Evolutionary conservation across 208 protist genomes (phyloP).

Genomic region (Leptomonas seymouri): DNA sequence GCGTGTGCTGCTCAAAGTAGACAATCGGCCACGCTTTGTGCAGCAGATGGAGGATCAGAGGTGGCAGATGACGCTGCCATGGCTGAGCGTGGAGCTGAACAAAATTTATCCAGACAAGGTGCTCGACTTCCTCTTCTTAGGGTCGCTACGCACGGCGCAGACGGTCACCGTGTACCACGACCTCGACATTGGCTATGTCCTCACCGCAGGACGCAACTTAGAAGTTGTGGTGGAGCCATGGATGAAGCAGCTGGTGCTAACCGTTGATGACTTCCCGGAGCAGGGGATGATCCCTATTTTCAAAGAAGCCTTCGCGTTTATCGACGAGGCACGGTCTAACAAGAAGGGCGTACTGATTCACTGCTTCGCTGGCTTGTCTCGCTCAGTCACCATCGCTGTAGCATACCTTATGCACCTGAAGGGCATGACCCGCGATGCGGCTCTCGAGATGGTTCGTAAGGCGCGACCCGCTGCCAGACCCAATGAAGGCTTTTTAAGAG

Average conservation of each 20-base stretch:
- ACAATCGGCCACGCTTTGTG: constrained; percentile 80
- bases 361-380: constrained; percentile 91
- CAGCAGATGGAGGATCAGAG: constrained; percentile 56
- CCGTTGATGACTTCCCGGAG: constrained; percentile 79
- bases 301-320: constrained; percentile 75
- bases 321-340: constrained; percentile 61
- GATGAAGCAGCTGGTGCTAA: constrained; percentile 78
- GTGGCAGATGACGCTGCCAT: constrained; percentile 53
- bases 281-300: constrained; percentile 71
- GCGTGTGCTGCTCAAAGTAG: constrained; percentile 51
- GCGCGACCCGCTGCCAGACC: constrained; percentile 76
- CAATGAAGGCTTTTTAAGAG: constrained; percentile 81
- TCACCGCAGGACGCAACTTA: constrained; percentile 74
- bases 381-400: constrained; percentile 79
- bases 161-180: constrained; percentile 80
- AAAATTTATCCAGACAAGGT: constrained; percentile 92
- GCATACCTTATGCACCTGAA: constrained; percentile 88
- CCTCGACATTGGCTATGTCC: constrained; percentile 80
- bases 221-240: constrained; percentile 69
- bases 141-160: constrained; percentile 85
- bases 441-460: constrained; percentile 58
- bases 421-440: constrained; percentile 61
- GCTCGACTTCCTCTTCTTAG: constrained; percentile 84
- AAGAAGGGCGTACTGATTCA: constrained; percentile 84
- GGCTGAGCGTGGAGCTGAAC: constrained; percentile 74